A percentile compares a stretch with the other conserved stretches of the same genome.
phyloP scores from a whole-genome alignment of 2,329 filamentous ascomycete species.

The Fusarium stilboides region DNA sequence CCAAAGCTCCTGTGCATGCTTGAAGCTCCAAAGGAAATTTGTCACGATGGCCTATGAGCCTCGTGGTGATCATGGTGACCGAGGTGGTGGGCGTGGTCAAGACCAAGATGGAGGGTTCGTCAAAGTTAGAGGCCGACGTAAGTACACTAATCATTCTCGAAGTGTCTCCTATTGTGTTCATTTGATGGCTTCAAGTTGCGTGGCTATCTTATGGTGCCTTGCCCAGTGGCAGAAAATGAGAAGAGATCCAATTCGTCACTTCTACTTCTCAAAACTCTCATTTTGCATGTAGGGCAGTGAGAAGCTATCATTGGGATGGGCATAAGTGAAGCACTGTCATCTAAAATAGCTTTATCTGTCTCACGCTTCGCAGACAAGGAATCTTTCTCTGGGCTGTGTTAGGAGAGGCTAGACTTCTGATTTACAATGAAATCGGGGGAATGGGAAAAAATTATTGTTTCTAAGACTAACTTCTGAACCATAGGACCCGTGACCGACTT shows the following conservation, averaged over 20 bases:
- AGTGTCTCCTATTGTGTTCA: slow-evolving; percentile 8
- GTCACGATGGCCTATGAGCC: slow-evolving; percentile 68
- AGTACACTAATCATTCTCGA: slow-evolving; percentile 51
- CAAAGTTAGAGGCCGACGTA: slow-evolving; percentile 67
- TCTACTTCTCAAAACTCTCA: not conserved
- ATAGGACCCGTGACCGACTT: slow-evolving; percentile 93
- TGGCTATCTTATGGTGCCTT: slow-evolving; percentile 5
- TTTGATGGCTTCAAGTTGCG: not conserved
- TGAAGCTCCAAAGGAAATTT: slow-evolving; percentile 41
- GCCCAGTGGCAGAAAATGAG: slow-evolving; percentile 35
- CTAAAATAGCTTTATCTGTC: not conserved
- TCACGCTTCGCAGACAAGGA: not conserved
- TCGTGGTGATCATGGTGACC: slow-evolving; percentile 64
- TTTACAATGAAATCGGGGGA: slow-evolving; percentile 17
- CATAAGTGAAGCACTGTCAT: not conserved
- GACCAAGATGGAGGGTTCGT: slow-evolving; percentile 63
- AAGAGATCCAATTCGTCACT: not conserved
- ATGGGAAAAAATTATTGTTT: slow-evolving; percentile 22
- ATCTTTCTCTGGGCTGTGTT: not conserved
- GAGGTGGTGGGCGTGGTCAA: slow-evolving; percentile 55
- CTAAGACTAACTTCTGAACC: slow-evolving; percentile 37
- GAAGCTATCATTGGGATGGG: not conserved
- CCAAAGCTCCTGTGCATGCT: slow-evolving; percentile 45
- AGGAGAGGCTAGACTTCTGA: not conserved
- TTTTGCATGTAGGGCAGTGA: not conserved